These are phyloP conservation scores for Hypoxylon sp. DNA, from an alignment of 2,329 filamentous ascomycete species.

Conservation along the genomic window DNA sequence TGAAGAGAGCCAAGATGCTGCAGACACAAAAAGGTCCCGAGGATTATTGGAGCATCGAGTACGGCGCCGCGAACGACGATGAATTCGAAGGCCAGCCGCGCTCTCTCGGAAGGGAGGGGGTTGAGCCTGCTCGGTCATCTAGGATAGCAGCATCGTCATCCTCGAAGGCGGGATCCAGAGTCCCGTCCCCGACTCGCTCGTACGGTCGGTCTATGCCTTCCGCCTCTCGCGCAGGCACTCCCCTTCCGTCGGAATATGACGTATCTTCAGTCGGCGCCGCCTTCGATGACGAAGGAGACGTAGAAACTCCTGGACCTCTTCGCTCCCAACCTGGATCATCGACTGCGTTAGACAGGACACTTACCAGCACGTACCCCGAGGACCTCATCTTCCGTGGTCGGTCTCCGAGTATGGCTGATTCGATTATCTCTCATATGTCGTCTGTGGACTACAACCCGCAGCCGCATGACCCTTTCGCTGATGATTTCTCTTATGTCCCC, in stretches of 20 bases:
- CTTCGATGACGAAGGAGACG: conserved; percentile 61
- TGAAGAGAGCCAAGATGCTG: conserved; percentile 67
- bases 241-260: conserved; percentile 53
- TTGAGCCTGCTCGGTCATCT: conserved; percentile 36
- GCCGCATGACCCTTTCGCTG: conserved; percentile 75
- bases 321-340: conserved; percentile 65
- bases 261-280: conserved; percentile 47
- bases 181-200: conserved; percentile 61
- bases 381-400: conserved; percentile 71
- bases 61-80: conserved; percentile 71
- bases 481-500: conserved; percentile 93
- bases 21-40: conserved; percentile 64
- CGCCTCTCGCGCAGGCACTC: conserved; percentile 50
- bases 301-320: conserved; percentile 65
- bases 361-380: conserved; percentile 77
- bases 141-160: conserved; percentile 38
- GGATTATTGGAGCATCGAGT: conserved; percentile 86
- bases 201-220: conserved; percentile 62
- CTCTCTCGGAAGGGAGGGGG: conserved; percentile 41
- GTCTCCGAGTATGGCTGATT: conserved; percentile 84
- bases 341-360: conserved; percentile 77
- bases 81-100: conserved; percentile 54
- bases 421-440: conserved; percentile 77
- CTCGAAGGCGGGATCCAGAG: conserved; percentile 48
- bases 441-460: conserved; percentile 69